phyloP scores from a whole-genome alignment of 768 basidiomycete genomes.

The Mycena belliarum region DNA sequence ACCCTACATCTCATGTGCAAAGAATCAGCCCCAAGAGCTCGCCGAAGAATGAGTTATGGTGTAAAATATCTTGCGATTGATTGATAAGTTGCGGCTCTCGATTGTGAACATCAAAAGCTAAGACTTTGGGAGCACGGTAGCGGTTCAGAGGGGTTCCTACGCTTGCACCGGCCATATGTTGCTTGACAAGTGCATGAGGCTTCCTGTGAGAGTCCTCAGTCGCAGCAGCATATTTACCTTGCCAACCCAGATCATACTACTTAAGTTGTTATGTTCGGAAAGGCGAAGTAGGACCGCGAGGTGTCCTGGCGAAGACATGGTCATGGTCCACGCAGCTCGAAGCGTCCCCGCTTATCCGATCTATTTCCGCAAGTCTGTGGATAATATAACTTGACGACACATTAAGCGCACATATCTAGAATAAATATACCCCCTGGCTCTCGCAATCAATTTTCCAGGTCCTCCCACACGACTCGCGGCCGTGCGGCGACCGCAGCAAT shows the following conservation, averaged over 20 bases:
- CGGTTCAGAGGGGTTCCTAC: not conserved
- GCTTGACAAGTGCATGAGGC: not conserved
- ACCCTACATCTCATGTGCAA: too few species aligned
- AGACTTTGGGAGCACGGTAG: too few species aligned
- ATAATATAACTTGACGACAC: too few species aligned
- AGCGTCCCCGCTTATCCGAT: too few species aligned
- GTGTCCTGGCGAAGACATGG: not conserved
- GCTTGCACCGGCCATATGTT: not conserved
- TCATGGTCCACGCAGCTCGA: too few species aligned
- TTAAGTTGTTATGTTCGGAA: constrained; percentile 6
- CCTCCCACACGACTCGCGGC: constrained; percentile 26
- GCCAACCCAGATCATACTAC: constrained; percentile 1
- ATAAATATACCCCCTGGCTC: not conserved
- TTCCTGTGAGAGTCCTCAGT: not conserved
- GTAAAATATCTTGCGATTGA: too few species aligned
- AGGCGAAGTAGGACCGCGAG: constrained; percentile 4
- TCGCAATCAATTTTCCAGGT: constrained; percentile 12
- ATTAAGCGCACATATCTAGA: not conserved
- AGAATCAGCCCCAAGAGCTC: too few species aligned
- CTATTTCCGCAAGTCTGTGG: too few species aligned
- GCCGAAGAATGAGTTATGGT: too few species aligned
- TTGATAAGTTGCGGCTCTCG: too few species aligned
- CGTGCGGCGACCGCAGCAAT: constrained; percentile 31
- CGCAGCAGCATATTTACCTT: not conserved
- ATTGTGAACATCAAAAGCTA: too few species aligned